Conservation (phyloP, 2,329 filamentous ascomycete genomes). For the Beauveria sp. region DNA sequence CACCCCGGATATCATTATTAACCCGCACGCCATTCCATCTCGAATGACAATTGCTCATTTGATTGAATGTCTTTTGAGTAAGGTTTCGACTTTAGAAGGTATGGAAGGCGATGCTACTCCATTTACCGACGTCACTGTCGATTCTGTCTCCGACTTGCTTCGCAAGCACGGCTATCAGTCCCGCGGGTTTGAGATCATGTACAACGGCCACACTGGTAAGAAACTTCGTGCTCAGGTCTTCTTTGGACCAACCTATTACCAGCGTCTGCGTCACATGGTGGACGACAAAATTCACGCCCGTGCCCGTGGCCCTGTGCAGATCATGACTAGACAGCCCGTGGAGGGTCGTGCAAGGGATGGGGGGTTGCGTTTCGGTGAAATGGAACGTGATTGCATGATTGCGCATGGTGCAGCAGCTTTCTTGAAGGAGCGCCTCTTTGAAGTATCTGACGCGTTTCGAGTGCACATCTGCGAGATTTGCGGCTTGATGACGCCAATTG, state of each 20-base stretch:
- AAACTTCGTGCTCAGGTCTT: slow-evolving; percentile 94
- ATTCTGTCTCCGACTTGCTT: slow-evolving; percentile 80
- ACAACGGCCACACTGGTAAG: slow-evolving; percentile 92
- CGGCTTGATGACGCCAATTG: slow-evolving; percentile 96
- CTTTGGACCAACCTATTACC: slow-evolving; percentile 96
- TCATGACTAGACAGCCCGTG: slow-evolving; percentile 92
- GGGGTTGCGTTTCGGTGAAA: slow-evolving; percentile 98
- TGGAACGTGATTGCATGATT: slow-evolving; percentile 99
- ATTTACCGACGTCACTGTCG: slow-evolving; percentile 95
- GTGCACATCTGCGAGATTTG: slow-evolving; percentile 99
- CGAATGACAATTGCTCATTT: slow-evolving; percentile 99
- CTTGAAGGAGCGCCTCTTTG: slow-evolving; percentile 93
- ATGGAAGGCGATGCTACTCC: slow-evolving; percentile 96
- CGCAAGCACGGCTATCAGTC: slow-evolving; percentile 91
- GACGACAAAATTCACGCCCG: slow-evolving; percentile 99
- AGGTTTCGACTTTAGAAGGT: slow-evolving; percentile 87
- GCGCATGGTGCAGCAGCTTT: slow-evolving; percentile 97
- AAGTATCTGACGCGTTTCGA: slow-evolving; percentile 95
- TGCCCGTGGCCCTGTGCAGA: slow-evolving; percentile 91
- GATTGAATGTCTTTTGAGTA: slow-evolving; percentile 96
- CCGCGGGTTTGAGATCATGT: slow-evolving; percentile 96
- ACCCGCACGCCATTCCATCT: slow-evolving; percentile 97
- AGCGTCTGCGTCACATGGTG: slow-evolving; percentile 97
- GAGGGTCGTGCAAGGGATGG: slow-evolving; percentile 97
- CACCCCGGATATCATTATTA: slow-evolving; percentile 94